These are phyloP conservation scores for Penicillium verhagenii DNA, from an alignment of 495 filamentous ascomycete genomes.

Conservation along the genomic window DNA sequence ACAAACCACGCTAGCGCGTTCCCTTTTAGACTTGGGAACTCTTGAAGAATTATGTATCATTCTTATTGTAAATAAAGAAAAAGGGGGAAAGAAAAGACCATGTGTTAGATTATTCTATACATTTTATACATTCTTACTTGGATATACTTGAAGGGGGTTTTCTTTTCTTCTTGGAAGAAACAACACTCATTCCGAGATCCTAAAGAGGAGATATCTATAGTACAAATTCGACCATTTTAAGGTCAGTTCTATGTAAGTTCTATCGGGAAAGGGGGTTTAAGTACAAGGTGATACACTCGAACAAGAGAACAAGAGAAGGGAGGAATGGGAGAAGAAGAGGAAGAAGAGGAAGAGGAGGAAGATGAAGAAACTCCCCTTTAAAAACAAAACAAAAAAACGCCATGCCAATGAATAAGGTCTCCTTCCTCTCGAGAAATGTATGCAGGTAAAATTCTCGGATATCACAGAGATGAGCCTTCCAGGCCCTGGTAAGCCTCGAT, in stretches of 20 bases:
- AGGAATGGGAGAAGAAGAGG: neutral
- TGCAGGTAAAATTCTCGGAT: conserved; percentile 7
- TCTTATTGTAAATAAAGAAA: too few relatives aligned
- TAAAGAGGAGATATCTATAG: neutral
- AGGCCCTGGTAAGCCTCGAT: conserved; percentile 54
- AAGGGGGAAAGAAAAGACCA: neutral
- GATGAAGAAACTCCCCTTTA: conserved; percentile 3
- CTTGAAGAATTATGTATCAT: too few relatives aligned
- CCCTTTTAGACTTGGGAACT: neutral
- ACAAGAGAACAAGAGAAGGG: neutral
- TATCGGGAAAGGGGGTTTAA: neutral
- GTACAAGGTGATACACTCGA: neutral
- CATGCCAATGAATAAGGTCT: conserved; percentile 24
- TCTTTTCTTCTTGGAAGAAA: too few relatives aligned
- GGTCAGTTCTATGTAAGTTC: neutral
- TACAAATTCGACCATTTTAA: neutral
- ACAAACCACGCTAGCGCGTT: conserved; percentile 34
- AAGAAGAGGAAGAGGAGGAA: neutral
- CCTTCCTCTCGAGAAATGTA: conserved; percentile 12
- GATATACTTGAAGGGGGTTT: too few relatives aligned
- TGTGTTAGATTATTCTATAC: too few relatives aligned
- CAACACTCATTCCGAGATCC: too few relatives aligned
- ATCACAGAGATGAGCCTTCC: conserved; percentile 30
- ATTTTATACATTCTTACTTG: too few relatives aligned
- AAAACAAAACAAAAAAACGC: conserved; percentile 31